A percentile compares a stretch with the other conserved stretches of the same genome.
Evolutionary conservation across 495 filamentous ascomycete genomes (phyloP).

Genomic region (Pyrenula massariospora): DNA sequence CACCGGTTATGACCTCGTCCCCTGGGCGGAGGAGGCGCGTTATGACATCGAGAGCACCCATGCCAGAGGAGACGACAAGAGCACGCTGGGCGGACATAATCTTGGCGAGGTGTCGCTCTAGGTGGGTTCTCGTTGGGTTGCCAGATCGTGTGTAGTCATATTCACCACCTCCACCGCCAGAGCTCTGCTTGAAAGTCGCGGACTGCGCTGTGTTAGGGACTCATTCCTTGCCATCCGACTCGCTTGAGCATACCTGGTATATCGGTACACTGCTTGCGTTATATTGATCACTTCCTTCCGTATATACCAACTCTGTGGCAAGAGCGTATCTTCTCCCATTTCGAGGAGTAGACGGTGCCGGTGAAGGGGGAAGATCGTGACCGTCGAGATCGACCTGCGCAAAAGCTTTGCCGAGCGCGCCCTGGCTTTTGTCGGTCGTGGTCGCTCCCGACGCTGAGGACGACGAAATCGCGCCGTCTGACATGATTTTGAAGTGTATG

Average conservation of each 20-base stretch:
- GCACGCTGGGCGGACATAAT: slow-evolving; percentile 92
- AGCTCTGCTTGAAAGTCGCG: slow-evolving; percentile 93
- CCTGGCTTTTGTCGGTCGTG: not conserved
- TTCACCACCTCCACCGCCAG: slow-evolving; percentile 62
- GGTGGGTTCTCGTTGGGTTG: slow-evolving; percentile 90
- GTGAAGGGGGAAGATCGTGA: slow-evolving; percentile 85
- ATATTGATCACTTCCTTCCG: slow-evolving; percentile 90
- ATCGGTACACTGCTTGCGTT: slow-evolving; percentile 91
- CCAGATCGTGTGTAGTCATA: slow-evolving; percentile 98
- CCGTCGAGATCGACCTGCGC: slow-evolving; percentile 72
- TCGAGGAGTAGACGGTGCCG: slow-evolving; percentile 82
- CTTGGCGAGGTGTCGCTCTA: slow-evolving; percentile 94
- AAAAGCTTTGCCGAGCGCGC: slow-evolving; percentile 50
- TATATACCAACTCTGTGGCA: slow-evolving; percentile 92
- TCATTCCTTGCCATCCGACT: slow-evolving; percentile 4
- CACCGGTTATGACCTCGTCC: slow-evolving; percentile 93
- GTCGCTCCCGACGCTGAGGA: not conserved
- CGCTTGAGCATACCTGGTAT: slow-evolving; percentile 52
- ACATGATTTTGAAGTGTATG: not conserved
- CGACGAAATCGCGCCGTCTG: not conserved
- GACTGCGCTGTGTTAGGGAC: slow-evolving; percentile 38
- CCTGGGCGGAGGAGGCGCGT: slow-evolving; percentile 86
- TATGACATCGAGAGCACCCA: slow-evolving; percentile 95
- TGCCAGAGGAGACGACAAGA: slow-evolving; percentile 87
- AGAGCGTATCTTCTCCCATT: slow-evolving; percentile 79